Base-by-base conservation (phyloP, 129 eudicot species). In the Lactuca sativa region DNA sequence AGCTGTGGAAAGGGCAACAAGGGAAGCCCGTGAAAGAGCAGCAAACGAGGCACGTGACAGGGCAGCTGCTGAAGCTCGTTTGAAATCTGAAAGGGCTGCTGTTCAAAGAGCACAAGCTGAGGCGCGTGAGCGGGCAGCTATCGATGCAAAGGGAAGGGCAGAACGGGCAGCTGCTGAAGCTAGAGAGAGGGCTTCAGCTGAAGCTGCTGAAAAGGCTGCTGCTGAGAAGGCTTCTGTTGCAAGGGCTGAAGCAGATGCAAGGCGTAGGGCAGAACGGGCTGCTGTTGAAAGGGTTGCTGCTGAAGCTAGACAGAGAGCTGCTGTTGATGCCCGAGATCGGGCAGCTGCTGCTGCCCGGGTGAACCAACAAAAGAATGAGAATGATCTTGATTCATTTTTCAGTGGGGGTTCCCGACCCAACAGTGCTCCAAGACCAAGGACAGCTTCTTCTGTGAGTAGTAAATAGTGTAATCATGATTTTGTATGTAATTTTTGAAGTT, bases 61-160 rank as follows among this genome's bases (percentile, higher is more conserved):
- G 74, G 95, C 92, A 10, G 71, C 86, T 56, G 82, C 91, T 43
- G 98, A 90, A 56, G 88, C 97, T 18, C 99, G 95, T 32, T 67
- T 82, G 57, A 87, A 75, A 82, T 76, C 82, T 56, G 95, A 93
- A 73, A 82, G 88, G 62, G 84, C 81, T 67, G 99, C 95, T 30
- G 99, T 93, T 71, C 97, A 88, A 78, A 85, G 97, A 77, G 99
- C 87, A 49, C 97, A 93, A 73, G 95, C 92, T 40, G 99, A 93
- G 80, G 99, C 99, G 11, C 99, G 99, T 67, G 97, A 85, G 78
- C 87, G 99, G 66, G 98, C 98, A 59, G 96, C 96, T 64, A 79
- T 82, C 25, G 98, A 84, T 58, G 98, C 98, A 41, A 89, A 69
- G 66, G 96, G 78, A 70, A 83, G 95, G 78, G 98, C 98, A 55